phyloP scores from a whole-genome alignment of 2,329 filamentous ascomycete species.

The Simplicillium aogashimaense region DNA sequence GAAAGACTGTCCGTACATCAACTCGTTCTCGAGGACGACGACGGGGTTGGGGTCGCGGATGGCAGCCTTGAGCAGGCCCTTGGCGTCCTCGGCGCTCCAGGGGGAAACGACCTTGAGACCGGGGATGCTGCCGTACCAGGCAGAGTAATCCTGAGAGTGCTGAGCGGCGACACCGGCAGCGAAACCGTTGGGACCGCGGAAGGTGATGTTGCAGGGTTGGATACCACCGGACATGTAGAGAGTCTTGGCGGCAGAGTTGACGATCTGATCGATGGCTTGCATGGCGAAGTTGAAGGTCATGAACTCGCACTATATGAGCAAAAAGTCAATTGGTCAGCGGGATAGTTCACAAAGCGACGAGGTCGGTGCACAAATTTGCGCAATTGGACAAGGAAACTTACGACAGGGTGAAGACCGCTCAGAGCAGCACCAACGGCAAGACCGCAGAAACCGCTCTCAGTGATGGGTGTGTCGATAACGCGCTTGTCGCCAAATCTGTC shows the following conservation, averaged over 20 bases:
- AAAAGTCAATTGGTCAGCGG: neutral
- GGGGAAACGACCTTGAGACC: conserved; percentile 94
- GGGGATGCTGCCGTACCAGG: conserved; percentile 97
- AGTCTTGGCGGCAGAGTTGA: conserved; percentile 98
- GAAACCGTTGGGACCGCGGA: conserved; percentile 98
- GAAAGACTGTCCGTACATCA: conserved; percentile 88
- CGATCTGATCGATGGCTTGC: conserved; percentile 99
- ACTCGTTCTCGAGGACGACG: conserved; percentile 80
- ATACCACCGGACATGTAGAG: conserved; percentile 99
- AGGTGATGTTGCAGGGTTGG: conserved; percentile 99
- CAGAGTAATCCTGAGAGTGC: conserved; percentile 97
- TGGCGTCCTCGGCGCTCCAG: conserved; percentile 96
- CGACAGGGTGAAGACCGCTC: conserved; percentile 86
- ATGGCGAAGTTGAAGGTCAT: conserved; percentile 99
- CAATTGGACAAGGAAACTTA: conserved; percentile 39
- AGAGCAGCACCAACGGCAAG: conserved; percentile 90
- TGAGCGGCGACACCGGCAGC: conserved; percentile 90
- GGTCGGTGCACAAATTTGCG: too few relatives aligned
- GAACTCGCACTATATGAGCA: conserved; percentile 71
- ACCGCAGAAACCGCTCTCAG: conserved; percentile 90
- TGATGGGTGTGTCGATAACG: conserved; percentile 97
- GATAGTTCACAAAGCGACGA: too few relatives aligned
- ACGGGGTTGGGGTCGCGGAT: conserved; percentile 98
- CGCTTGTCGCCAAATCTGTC: conserved; percentile 96
- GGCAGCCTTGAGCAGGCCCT: conserved; percentile 93